Evolutionary conservation across 176 grass and related monocot species (phyloP).

Genomic region (barley (Hordeum vulgare)): MorexV3_pseudomolecules_assembly NC_058522.1:407609509-407610008

Average conservation of each 20-base stretch:
- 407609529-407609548: background rate
- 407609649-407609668: background rate
- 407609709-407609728: background rate
- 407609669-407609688: background rate
- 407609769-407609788: background rate
- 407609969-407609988: background rate
- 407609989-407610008: background rate
- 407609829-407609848: background rate
- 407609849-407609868: background rate
- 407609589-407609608: background rate
- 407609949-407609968: background rate
- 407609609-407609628: background rate
- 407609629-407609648: background rate
- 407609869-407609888: background rate
- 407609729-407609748: background rate
- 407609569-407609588: slow-evolving; percentile 12
- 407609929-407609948: background rate
- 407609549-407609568: slow-evolving; percentile 15
- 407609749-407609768: background rate
- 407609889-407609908: background rate
- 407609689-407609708: background rate
- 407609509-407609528: background rate
- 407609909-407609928: background rate
- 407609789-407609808: background rate
- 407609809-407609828: background rate